Base-by-base conservation (phyloP, 2,329 filamentous ascomycete species). In the Venturia pyrina region DNA sequence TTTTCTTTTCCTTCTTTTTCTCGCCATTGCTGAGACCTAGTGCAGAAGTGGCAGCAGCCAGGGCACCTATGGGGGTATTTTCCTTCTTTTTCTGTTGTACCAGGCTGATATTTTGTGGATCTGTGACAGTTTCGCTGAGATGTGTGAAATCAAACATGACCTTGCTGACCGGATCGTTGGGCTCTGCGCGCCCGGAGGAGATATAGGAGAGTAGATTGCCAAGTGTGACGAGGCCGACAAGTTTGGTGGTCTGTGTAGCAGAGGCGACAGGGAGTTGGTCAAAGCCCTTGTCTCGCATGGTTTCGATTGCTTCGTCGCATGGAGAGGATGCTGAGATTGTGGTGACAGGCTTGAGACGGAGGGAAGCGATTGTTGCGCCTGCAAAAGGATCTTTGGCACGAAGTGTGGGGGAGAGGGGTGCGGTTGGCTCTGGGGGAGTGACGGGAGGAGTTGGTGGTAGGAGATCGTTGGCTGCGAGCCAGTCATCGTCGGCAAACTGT, bases 61-160 rank as follows among this genome's bases (percentile, higher is more conserved):
- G 5, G 32, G 53, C 53, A 59, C 28, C 15, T 24, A n/a, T 17
- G 13, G 53, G 32, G 5, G 19, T 34, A 7, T 63, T 69, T 40
- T 68, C 65, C 28, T 69, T 70, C 17, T 69, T 67, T 10, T 60
- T 68, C 28, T 68, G 68, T 28, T 73, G 70, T 15, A 75, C 76
- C 3, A 78, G 70, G 34, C 70, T 70, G 65, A 89, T 80, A 72
- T 89, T 84, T 68, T 88, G 85, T 40, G 91, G 87, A 72, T 98
- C 91, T n/a, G 91, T 96, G 66, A 96, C 87, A 8, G 96, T 88
- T 79, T 98, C 93, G 70, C 90, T 86, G 66, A 97, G 84, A 71
- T 88, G 89, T 67, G 86, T 84, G 79, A 99, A 99, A 77, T 97
- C 89, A 74, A 99, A 99, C 95, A 99, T 99, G 78, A 96, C 91